Evolutionary conservation across 768 basidiomycete genomes (phyloP).

Genomic region (Nevesoporus exiguus): DNA sequence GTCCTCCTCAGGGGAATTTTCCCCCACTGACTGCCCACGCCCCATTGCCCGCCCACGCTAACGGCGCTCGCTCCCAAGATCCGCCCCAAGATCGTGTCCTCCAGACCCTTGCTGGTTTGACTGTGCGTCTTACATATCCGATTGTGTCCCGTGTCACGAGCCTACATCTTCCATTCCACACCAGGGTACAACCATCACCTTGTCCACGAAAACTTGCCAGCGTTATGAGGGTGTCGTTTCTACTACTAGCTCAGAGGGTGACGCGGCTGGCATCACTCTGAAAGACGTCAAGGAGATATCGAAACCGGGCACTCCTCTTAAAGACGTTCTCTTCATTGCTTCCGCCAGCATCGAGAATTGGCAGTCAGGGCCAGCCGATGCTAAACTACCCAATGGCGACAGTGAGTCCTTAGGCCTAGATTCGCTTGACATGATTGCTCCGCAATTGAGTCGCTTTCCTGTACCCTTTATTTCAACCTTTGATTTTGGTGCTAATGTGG

Average conservation of each 20-base stretch:
- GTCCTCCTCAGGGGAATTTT: constrained; percentile 35
- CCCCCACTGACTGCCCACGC: constrained; percentile 43
- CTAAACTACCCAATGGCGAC: constrained; percentile 65
- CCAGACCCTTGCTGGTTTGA: constrained; percentile 64
- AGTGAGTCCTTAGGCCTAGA: constrained; percentile 43
- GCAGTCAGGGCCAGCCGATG: constrained; percentile 71
- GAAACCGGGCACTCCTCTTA: constrained; percentile 62
- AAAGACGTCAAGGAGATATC: constrained; percentile 76
- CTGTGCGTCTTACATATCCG: constrained; percentile 45
- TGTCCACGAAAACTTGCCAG: constrained; percentile 63
- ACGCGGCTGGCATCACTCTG: constrained; percentile 67
- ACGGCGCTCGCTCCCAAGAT: constrained; percentile 46
- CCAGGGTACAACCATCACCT: constrained; percentile 78
- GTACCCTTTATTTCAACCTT: neutral
- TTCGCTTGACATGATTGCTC: neutral
- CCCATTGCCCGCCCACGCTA: constrained; percentile 42
- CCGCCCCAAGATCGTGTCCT: constrained; percentile 56
- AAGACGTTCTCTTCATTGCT: constrained; percentile 66
- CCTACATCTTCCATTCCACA: constrained; percentile 16
- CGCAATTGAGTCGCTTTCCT: neutral
- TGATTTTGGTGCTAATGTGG: constrained; percentile 14
- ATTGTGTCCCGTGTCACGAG: constrained; percentile 10
- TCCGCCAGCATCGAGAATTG: constrained; percentile 71
- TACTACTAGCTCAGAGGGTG: constrained; percentile 60
- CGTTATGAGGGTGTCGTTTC: constrained; percentile 73